Conservation (phyloP, 2,329 filamentous ascomycete species). For the Talaromyces amestolkiae region DNA sequence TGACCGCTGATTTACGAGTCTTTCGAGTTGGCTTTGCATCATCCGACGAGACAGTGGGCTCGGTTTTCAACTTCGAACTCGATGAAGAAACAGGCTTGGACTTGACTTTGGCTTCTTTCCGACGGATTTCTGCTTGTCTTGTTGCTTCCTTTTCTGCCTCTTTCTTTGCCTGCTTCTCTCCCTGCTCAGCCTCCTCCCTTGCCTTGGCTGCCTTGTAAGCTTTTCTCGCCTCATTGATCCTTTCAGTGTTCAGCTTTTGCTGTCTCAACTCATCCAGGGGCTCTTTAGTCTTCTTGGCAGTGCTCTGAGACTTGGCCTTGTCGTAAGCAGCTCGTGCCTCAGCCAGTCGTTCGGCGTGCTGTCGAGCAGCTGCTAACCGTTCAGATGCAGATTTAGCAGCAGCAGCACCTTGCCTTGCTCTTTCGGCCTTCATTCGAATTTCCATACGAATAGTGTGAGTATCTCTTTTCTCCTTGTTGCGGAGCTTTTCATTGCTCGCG, state of each 20-base stretch:
- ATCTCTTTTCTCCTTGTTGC: background rate
- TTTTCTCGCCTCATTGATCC: conserved; percentile 15
- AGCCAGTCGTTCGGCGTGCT: conserved; percentile 19
- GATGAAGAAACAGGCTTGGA: background rate
- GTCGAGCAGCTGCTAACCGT: conserved; percentile 13
- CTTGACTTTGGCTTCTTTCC: conserved; percentile 6
- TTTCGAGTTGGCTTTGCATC: conserved; percentile 1
- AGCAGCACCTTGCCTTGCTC: conserved; percentile 6
- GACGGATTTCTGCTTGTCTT: background rate
- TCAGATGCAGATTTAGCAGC: conserved; percentile 16
- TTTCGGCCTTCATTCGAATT: conserved; percentile 18
- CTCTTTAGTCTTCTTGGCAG: background rate
- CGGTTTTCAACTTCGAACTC: background rate
- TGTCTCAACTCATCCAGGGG: conserved; percentile 9
- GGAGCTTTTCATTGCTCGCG: background rate
- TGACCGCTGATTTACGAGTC: background rate
- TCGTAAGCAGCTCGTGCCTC: conserved; percentile 19
- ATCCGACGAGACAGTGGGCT: background rate
- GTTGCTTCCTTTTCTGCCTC: background rate
- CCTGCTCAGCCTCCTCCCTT: conserved; percentile 11
- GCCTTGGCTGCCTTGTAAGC: conserved; percentile 18
- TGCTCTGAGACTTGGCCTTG: conserved; percentile 10
- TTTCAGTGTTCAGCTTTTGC: conserved; percentile 17
- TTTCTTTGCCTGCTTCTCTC: background rate
- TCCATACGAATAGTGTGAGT: conserved; percentile 19